Evolutionary conservation across 352 stramenopile genomes (phyloP).

Genomic region (Globisporangium spinosum): DNA sequence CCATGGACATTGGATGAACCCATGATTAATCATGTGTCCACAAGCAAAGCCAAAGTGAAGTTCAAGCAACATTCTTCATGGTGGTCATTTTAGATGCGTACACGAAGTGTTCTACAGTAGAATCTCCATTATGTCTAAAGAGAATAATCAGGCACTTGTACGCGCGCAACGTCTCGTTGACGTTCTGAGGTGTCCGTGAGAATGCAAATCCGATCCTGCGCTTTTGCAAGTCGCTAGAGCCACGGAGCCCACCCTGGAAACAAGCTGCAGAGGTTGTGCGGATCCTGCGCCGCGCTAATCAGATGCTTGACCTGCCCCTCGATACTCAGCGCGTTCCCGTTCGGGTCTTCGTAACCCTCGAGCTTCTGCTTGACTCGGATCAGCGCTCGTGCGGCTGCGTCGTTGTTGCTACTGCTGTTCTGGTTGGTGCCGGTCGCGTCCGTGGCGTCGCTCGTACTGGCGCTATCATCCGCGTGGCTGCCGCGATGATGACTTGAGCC

Average conservation of each 20-base stretch:
- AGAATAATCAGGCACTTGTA: background rate
- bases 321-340: constrained; percentile 94
- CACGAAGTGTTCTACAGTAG: no score
- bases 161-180: background rate
- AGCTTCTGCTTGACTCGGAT: constrained; percentile 98
- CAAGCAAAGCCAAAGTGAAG: no score
- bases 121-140: no score
- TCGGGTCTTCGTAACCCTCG: constrained; percentile 97
- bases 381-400: constrained; percentile 92
- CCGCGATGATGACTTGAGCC: constrained; percentile 17
- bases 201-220: background rate
- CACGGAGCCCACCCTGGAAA: constrained; percentile 97
- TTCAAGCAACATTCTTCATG: no score
- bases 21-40: no score
- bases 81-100: no score
- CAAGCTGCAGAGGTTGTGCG: constrained; percentile 94
- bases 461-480: constrained; percentile 22
- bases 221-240: constrained; percentile 48
- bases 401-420: constrained; percentile 33
- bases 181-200: background rate
- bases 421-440: background rate
- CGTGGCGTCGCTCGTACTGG: background rate
- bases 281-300: constrained; percentile 94
- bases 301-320: constrained; percentile 98
- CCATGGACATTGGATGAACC: no score